phyloP scores from a whole-genome alignment of 2,329 filamentous ascomycete genomes.

The Bipolaris oryzae region DNA sequence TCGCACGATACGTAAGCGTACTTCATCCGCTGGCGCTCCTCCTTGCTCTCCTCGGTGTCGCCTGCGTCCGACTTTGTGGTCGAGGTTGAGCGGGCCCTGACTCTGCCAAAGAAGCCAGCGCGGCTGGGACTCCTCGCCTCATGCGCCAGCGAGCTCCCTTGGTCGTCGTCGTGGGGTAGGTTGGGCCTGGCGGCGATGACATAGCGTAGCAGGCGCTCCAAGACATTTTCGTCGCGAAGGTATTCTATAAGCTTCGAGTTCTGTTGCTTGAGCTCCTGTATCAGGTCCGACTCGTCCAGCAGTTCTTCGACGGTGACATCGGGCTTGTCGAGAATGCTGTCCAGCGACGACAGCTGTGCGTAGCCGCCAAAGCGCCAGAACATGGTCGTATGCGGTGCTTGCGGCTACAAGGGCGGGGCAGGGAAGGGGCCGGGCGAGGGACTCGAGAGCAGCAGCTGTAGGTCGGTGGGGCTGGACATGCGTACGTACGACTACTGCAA shows the following conservation, averaged over 20 bases:
- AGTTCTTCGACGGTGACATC: constrained; percentile 95
- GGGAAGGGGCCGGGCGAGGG: constrained; percentile 29
- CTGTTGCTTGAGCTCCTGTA: constrained; percentile 97
- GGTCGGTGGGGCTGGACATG: constrained; percentile 29
- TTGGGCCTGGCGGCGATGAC: constrained; percentile 77
- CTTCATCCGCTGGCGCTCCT: constrained; percentile 88
- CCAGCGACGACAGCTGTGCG: constrained; percentile 95
- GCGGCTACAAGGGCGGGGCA: constrained; percentile 39
- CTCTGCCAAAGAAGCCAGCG: constrained; percentile 55
- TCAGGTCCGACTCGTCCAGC: constrained; percentile 92
- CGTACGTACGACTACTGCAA: constrained; percentile 25
- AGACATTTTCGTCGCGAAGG: constrained; percentile 82
- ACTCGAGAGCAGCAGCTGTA: constrained; percentile 37
- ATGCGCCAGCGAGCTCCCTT: constrained; percentile 54
- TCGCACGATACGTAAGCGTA: constrained; percentile 94
- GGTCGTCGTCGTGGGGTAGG: constrained; percentile 40
- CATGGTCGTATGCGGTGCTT: constrained; percentile 68
- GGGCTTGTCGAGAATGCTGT: constrained; percentile 93
- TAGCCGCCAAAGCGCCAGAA: constrained; percentile 99
- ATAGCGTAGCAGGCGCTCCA: constrained; percentile 87
- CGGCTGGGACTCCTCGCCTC: constrained; percentile 41
- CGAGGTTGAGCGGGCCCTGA: constrained; percentile 53
- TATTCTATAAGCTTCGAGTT: constrained; percentile 98
- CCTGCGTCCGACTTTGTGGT: constrained; percentile 50
- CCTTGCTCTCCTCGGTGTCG: constrained; percentile 67